Evolutionary conservation across 176 grass and related monocot species (phyloP), one percentile per base, ranked within the genome.

Genomic region (Tillandsia fasciculata): DNA sequence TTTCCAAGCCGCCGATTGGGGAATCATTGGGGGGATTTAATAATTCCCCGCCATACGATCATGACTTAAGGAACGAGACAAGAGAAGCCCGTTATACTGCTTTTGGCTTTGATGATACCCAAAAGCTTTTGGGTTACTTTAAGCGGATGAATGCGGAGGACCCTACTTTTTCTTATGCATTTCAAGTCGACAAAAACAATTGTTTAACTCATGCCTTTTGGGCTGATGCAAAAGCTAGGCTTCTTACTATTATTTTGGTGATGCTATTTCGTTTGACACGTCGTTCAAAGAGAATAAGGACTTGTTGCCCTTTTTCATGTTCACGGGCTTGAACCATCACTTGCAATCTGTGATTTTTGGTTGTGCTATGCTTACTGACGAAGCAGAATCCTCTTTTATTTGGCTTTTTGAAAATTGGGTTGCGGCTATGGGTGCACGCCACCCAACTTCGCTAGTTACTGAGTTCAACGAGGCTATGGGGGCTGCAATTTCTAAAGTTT

Each of bases 401-500:
- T 97, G 93, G 93, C 52, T 97, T 9, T 90, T 97, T 81, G 81
- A 92, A 66, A 90, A 83, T 69, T 97, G 93, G 93, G 63, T 97
- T 72, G 77, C 65, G 5, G 86, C 86, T 74, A 97, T 92, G 92
- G 84, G 83, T 12, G 59, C 74, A 51, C 87, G 69, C 20, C 71
- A 65, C 63, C 92, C 92, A 24, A 51, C 76, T 47, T 96, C 92
- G 9, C 9, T 92, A 48, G 73, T 92, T 53, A 96, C 92, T 3
- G 88, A 91, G 76, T 87, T 91, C 80, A 96, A 89, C 56, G 77
- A 80, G 82, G 83, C 88, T 48, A 84, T 96, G 42, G 85, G 81
- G 49, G 67, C 83, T 7, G 92, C 92, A 53, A 64, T 89, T 79
- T 76, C 83, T 63, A 96, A 87, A 74, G 79, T 87, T 57, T 92